A percentile compares a stretch with the other conserved stretches of the same genome.
Evolutionary conservation across 2,329 filamentous ascomycete species (phyloP).

Genomic region (Paecilomyces sp.): DNA sequence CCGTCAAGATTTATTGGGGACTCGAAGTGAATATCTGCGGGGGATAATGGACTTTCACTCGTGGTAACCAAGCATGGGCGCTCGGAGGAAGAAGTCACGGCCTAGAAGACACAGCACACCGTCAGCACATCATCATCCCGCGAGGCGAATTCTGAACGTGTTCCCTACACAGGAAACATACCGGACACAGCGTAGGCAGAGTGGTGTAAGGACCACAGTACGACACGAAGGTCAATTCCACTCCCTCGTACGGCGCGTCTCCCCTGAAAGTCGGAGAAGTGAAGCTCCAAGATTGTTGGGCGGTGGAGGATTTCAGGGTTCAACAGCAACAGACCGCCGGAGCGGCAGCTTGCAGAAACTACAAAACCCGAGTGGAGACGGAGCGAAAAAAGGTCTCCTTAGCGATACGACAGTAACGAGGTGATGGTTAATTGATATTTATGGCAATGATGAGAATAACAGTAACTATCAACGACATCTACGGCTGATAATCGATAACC

Average conservation of each 20-base stretch:
- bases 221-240: not conserved
- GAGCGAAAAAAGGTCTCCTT: constrained; percentile 15
- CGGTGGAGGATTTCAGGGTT: not conserved
- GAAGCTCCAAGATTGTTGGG: not conserved
- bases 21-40: not conserved
- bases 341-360: not conserved
- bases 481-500: not conserved
- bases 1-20: not conserved
- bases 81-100: not conserved
- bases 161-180: not conserved
- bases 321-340: not conserved
- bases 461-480: not conserved
- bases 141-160: not conserved
- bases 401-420: not conserved
- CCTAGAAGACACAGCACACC: not conserved
- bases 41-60: not conserved
- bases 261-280: not conserved
- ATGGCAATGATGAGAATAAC: not conserved
- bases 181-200: not conserved
- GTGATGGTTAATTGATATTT: not conserved
- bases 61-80: not conserved
- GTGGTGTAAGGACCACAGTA: not conserved
- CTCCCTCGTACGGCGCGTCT: not conserved
- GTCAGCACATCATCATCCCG: not conserved
- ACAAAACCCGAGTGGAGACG: not conserved